These are phyloP conservation scores for Clavulina sp. DNA, from an alignment of 768 basidiomycete species.

Conservation along the genomic window DNA sequence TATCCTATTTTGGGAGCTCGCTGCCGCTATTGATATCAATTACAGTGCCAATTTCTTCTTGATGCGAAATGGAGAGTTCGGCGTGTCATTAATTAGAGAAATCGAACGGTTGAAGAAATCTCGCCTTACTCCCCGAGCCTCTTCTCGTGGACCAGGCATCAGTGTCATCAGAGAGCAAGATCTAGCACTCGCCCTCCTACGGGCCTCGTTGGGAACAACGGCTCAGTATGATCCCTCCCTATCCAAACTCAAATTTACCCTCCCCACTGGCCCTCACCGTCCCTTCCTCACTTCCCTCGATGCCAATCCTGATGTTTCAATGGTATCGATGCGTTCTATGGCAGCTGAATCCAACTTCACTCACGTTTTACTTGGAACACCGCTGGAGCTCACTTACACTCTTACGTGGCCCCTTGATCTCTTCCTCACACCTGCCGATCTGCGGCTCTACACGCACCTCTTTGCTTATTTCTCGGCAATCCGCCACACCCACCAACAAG, in stretches of 20 bases:
- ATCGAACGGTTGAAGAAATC: conserved; percentile 70
- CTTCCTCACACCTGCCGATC: conserved; percentile 61
- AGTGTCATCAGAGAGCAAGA: conserved; percentile 75
- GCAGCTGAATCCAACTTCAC: conserved; percentile 14
- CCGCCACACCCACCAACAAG: conserved; percentile 63
- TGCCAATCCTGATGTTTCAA: conserved; percentile 23
- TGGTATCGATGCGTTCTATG: conserved; percentile 20
- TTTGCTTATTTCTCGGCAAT: conserved; percentile 73
- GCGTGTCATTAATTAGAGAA: conserved; percentile 66
- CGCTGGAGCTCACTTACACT: conserved; percentile 47
- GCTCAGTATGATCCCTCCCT: conserved; percentile 76
- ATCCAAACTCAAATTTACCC: conserved; percentile 49
- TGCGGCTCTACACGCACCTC: conserved; percentile 54
- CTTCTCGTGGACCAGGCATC: conserved; percentile 32
- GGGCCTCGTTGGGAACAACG: conserved; percentile 74
- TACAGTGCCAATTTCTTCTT: conserved; percentile 74
- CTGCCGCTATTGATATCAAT: conserved; percentile 1
- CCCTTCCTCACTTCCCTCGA: conserved; percentile 64
- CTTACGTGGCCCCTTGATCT: conserved; percentile 82
- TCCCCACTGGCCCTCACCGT: conserved; percentile 67
- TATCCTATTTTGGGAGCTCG: not conserved
- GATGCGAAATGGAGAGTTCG: conserved; percentile 74
- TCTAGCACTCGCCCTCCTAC: conserved; percentile 66
- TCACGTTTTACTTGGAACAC: conserved; percentile 58
- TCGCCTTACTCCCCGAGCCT: conserved; percentile 50